Evolutionary conservation across 495 filamentous ascomycete genomes (phyloP), one percentile per base, ranked within the genome.

Genomic region (Neurospora sublineolata): DNA sequence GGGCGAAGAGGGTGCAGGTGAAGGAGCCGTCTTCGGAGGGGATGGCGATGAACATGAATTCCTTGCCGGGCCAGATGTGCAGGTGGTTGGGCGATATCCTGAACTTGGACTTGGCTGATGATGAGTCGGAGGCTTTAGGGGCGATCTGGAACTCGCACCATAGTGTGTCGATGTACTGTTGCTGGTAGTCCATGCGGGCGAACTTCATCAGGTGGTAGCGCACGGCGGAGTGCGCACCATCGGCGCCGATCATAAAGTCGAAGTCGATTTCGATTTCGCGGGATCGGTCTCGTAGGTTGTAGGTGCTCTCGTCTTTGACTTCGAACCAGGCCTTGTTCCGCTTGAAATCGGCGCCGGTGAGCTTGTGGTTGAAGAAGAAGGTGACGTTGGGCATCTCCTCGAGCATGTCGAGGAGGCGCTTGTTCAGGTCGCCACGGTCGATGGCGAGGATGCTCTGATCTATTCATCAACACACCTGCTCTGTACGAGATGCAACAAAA

Each of bases 1-100:
- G 90, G 10, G 94, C 88, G 80, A 99, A 99, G 14, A 99, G 83
- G 0, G 95, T 99, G 80, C 93, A 97, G 0, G 94, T 98, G 77
- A 99, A 99, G 1, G 93, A 92, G 72, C 91, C 91, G 79, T 98
- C 94, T 86, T 89, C 83, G 69, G 90, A 93, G 0, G 95, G 94
- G 36, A 99, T 92, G 23, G 95, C 95, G 76, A 99, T 98, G 81
- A 99, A 99, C 95, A 99, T 98, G 78, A 93, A 92, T 14, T 92
- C 87, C 73, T 89, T 88, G 30, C 91, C 93, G 1, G 95, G 95
- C 95, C 95, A 99, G 81, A 99, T 99, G 79, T 99, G 95, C 2
- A 99, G 86, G 76, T 98, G 93, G 78, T 97, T 91, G 18, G 93
- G 92, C 0, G 92, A 93, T 70, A 97, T 92, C 38, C 83, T 83